Conservation (phyloP, 139 green algal species). For the Eudorina sp. region DNA sequence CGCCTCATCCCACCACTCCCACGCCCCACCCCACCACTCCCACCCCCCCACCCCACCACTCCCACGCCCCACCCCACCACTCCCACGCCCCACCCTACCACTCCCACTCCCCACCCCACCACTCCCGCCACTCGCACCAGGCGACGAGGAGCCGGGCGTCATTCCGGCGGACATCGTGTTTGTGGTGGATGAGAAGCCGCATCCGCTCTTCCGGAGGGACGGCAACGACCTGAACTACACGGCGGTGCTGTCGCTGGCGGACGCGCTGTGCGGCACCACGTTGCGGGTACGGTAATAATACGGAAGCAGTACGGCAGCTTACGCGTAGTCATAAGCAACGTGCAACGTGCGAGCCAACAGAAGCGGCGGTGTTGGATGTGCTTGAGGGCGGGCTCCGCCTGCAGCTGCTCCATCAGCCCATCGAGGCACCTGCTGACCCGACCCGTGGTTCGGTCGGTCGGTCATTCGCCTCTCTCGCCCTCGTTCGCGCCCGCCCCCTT, state of each 20-base stretch:
- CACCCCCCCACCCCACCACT: not conserved
- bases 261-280: conserved; percentile 61
- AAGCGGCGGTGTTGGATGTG: not conserved
- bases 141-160: conserved; percentile 86
- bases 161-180: conserved; percentile 93
- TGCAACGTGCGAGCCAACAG: no score
- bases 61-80: not conserved
- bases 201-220: conserved; percentile 86
- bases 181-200: conserved; percentile 92
- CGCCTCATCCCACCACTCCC: no score
- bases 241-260: conserved; percentile 46
- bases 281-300: conserved; percentile 30
- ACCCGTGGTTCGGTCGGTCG: no score
- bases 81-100: not conserved
- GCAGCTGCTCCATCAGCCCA: no score
- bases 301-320: no score
- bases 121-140: conserved; percentile 31
- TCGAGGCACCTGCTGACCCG: no score
- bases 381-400: not conserved
- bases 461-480: not conserved
- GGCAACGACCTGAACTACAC: conserved; percentile 86
- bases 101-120: not conserved
- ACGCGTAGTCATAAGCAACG: no score
- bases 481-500: not conserved
- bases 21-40: no score